phyloP scores from a whole-genome alignment of 768 basidiomycete species.

The Stropharia rugosoannulata region DNA sequence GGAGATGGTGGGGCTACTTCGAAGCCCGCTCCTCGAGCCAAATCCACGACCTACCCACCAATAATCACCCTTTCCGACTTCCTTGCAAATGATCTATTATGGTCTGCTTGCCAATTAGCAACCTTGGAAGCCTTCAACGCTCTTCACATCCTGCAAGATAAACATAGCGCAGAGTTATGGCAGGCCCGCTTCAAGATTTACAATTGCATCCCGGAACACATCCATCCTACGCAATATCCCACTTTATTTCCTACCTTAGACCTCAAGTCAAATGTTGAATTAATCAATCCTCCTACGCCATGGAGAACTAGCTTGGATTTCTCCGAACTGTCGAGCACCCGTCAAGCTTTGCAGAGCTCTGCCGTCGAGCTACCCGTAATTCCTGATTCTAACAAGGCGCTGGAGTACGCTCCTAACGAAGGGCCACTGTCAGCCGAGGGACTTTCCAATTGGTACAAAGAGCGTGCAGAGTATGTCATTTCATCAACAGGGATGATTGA shows the following conservation, averaged over 20 bases:
- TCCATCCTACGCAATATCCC: conserved; percentile 58
- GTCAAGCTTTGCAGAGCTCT: conserved; percentile 35
- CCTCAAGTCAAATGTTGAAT: conserved; percentile 42
- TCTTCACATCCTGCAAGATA: conserved; percentile 54
- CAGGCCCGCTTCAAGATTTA: conserved; percentile 71
- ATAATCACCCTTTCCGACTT: conserved; percentile 63
- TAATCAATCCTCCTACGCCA: conserved; percentile 21
- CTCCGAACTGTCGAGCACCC: conserved; percentile 50
- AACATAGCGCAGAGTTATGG: conserved; percentile 60
- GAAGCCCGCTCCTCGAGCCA: conserved; percentile 28
- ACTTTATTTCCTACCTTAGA: conserved; percentile 68
- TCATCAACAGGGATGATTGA: conserved; percentile 73
- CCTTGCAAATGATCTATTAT: conserved; percentile 54
- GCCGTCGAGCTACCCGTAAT: conserved; percentile 7
- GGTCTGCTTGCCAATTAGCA: conserved; percentile 65
- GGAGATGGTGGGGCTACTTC: conserved; percentile 39
- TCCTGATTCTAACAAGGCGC: conserved; percentile 11
- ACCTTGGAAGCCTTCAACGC: conserved; percentile 57
- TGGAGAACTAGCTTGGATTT: conserved; percentile 63
- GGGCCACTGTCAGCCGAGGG: conserved; percentile 43
- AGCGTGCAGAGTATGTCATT: conserved; percentile 62
- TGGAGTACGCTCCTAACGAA: conserved; percentile 15
- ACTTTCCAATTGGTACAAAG: conserved; percentile 74
- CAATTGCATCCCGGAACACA: conserved; percentile 72
- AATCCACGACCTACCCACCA: conserved; percentile 27